These are phyloP conservation scores for Entonaema liquescens DNA, from an alignment of 495 filamentous ascomycete species.

Conservation along the genomic window DNA sequence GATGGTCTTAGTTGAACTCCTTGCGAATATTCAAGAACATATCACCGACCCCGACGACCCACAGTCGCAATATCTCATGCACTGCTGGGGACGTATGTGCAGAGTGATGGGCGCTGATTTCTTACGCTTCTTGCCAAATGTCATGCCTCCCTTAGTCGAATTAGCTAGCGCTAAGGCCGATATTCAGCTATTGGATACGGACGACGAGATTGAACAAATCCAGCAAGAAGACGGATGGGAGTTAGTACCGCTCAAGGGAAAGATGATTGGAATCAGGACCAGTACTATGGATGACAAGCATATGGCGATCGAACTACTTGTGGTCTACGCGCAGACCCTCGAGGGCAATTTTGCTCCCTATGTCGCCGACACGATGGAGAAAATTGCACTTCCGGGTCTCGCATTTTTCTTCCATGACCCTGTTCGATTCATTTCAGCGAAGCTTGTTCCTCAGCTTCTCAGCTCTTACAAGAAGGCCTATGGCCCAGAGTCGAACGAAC, in stretches of 20 bases:
- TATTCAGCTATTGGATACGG: slow-evolving; percentile 95
- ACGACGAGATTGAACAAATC: slow-evolving; percentile 90
- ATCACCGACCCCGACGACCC: slow-evolving; percentile 95
- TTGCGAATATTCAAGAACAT: slow-evolving; percentile 85
- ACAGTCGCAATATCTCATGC: slow-evolving; percentile 94
- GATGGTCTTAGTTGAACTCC: slow-evolving; percentile 80
- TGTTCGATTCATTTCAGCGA: slow-evolving; percentile 93
- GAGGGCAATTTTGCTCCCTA: slow-evolving; percentile 92
- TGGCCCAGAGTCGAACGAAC: slow-evolving; percentile 75
- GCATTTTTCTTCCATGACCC: slow-evolving; percentile 99
- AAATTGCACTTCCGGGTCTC: slow-evolving; percentile 91
- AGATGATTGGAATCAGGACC: slow-evolving; percentile 98
- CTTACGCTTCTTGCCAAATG: slow-evolving; percentile 86
- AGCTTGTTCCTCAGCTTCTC: slow-evolving; percentile 91
- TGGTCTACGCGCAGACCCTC: slow-evolving; percentile 94
- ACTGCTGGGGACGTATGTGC: slow-evolving; percentile 99
- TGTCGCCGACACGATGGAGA: slow-evolving; percentile 92
- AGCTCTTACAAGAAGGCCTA: slow-evolving; percentile 93
- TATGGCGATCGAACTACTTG: slow-evolving; percentile 96
- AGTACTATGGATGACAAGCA: slow-evolving; percentile 97
- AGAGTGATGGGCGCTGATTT: slow-evolving; percentile 91
- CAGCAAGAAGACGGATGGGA: slow-evolving; percentile 99
- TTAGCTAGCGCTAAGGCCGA: slow-evolving; percentile 96
- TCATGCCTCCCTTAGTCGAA: slow-evolving; percentile 93
- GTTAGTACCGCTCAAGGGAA: slow-evolving; percentile 93